Base-by-base conservation (phyloP, 768 basidiomycete genomes). In the Clitopilus passeckerianus region DNA sequence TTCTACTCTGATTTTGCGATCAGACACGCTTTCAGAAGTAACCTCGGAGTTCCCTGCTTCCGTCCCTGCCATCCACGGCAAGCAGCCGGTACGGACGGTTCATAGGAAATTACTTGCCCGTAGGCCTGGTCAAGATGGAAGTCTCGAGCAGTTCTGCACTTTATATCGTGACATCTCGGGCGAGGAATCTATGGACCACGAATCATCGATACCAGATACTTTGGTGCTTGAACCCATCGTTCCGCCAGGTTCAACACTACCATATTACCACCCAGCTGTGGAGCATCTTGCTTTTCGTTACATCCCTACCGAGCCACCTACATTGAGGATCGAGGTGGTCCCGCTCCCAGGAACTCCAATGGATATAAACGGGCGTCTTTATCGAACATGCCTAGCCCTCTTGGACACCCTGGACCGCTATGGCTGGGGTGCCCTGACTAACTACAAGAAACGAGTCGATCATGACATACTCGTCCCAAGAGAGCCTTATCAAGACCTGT, bases 191-290 rank as follows among this genome's bases (percentile, higher is more conserved):
- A 10, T 23, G 2, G 59, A 65, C 23, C 30, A 55, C 3, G n/a
- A 58, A 1, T 56, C 46, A 2, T 53, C 68, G 20, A 60, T 64
- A 14, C 72, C 30, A 65, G 15, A 61, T 65, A 57, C 62, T 35
- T 75, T 91, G 20, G 73, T 89, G 43, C 68, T 91, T 15, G 89
- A 83, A 0, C 89, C 90, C 0, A 75, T 90, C 56, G 53, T 82
- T 53, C 64, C 70, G 5, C 58, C 70, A 0, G 81, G 79, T 6
- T 71, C 70, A 2, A 57, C 75, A 0, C 72, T 97, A 1, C 96
- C 96, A 0, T 98, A 92, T 67, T 98, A 96, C 66, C 95, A 98
- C 66, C 96, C 96, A 0, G 66, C 86, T 1, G 91, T 96, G 8
- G 74, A 71, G 2, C 88, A 90, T 60, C 77, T 98, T 34, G 93